These are phyloP conservation scores for Auriscalpium microsporum DNA, from an alignment of 768 basidiomycete genomes.

Conservation along the genomic window DNA sequence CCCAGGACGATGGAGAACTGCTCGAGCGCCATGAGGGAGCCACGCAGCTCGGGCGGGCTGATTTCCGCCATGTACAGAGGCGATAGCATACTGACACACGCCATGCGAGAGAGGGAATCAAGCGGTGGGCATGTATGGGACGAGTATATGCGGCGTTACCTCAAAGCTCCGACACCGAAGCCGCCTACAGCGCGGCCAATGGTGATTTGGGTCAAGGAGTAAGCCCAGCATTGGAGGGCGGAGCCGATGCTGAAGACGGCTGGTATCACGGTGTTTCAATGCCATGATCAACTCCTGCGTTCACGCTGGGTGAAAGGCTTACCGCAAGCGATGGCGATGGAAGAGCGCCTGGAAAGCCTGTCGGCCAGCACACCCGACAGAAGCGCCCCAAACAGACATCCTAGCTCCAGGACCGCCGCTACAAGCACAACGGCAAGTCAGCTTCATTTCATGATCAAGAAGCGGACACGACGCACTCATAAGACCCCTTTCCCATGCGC, in stretches of 20 bases:
- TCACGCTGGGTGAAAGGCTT: background rate
- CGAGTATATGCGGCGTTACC: conserved; percentile 26
- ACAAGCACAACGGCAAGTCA: background rate
- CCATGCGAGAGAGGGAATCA: background rate
- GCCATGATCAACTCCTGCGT: background rate
- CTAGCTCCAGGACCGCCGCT: conserved; percentile 76
- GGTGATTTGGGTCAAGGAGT: conserved; percentile 46
- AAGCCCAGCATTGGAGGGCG: conserved; percentile 55
- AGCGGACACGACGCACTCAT: conserved; percentile 49
- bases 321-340: conserved; percentile 66
- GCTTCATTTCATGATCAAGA: background rate
- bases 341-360: conserved; percentile 52
- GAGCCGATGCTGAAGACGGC: conserved; percentile 71
- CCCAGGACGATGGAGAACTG: conserved; percentile 77
- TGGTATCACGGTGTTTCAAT: conserved; percentile 16
- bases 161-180: conserved; percentile 58
- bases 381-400: conserved; percentile 71
- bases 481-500: conserved; percentile 62
- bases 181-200: conserved; percentile 71
- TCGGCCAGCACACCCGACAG: conserved; percentile 61
- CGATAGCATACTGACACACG: conserved; percentile 52
- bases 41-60: conserved; percentile 69
- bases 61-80: conserved; percentile 84
- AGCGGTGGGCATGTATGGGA: background rate
- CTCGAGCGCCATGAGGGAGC: conserved; percentile 72